Evolutionary conservation across 805 yeast genomes (phyloP), one percentile per base, ranked within the genome.

Genomic region (Komagataella pastoris): DNA sequence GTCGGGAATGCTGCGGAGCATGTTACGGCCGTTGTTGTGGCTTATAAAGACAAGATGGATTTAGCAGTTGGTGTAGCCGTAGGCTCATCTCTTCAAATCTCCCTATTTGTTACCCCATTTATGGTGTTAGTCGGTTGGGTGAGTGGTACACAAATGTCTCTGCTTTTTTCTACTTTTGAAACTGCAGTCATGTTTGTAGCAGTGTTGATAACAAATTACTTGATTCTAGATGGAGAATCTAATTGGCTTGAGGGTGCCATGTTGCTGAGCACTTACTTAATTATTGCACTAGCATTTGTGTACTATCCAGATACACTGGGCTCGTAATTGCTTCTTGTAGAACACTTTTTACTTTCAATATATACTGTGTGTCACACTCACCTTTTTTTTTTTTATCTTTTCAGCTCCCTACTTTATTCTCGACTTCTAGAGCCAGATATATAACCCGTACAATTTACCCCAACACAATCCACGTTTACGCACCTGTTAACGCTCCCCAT

Each of bases 1-100:
- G 98, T 93, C 24, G 99, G 98, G 52, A 93, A 93, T 61, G 99
- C 99, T 2, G 98, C 98, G 10, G 99, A 93, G 67, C 99, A 93
- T 67, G 98, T 88, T 50, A 93, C 99, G 17, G 96, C 98, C 3
- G 85, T 93, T 44, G 77, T 88, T 55, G 98, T 93, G 49, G 98
- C 99, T 19, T 80, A 82, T 76, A 89, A 89, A 69, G 88, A 93
- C 68, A 93, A 93, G 70, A 93, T 93, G 97, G 98, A 93, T 65
- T 76, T 93, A 54, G 97, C 99, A 12, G 78, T 93, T 58, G 96
- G 97, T 53, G 98, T 93, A 48, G 98, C 99, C 2, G 83, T 93
- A 54, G 99, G 99, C 18, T 86, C 96, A 1, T 88, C 97, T 3
- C 77, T 93, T 66, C 99, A 93, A 68, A 90, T 93, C 60, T 95